Conservation (phyloP, 495 filamentous ascomycete genomes). For the Penicillium ucsense region DNA sequence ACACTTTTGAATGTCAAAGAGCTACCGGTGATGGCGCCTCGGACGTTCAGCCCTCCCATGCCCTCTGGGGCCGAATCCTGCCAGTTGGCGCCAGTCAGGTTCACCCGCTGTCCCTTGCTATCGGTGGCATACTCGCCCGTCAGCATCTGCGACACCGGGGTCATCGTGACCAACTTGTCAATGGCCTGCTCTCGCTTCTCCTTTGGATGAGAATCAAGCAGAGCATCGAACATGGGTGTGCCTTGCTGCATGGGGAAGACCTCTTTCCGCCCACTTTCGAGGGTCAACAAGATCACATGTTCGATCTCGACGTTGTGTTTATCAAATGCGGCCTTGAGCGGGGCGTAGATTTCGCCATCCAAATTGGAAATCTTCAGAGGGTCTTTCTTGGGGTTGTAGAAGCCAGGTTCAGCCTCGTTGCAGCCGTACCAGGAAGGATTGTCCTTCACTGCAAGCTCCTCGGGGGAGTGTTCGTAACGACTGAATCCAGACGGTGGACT, state of each 20-base stretch:
- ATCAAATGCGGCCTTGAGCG: conserved; percentile 21
- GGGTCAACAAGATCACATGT: conserved; percentile 33
- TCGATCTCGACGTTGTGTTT: conserved; percentile 25
- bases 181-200: conserved; percentile 11
- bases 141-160: conserved; percentile 29
- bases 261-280: conserved; percentile 40
- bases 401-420: conserved; percentile 9
- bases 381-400: conserved; percentile 30
- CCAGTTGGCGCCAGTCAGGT: conserved; percentile 16
- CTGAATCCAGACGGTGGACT: conserved; percentile 18
- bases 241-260: conserved; percentile 36
- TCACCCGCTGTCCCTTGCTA: conserved; percentile 18
- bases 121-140: conserved; percentile 33
- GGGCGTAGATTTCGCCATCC: conserved; percentile 21
- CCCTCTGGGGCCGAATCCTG: conserved; percentile 9
- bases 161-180: conserved; percentile 24
- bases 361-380: conserved; percentile 37
- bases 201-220: conserved; percentile 21
- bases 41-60: conserved; percentile 36
- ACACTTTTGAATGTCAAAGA: conserved; percentile 39
- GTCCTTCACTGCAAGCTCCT: conserved; percentile 10
- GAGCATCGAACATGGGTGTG: conserved; percentile 26
- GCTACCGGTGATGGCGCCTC: conserved; percentile 31
- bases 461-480: conserved; percentile 15
- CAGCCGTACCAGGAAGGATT: conserved; percentile 13